Percentiles rank a stretch among this genome's conserved stretches.
phyloP scores from a whole-genome alignment of 371 early-diverging fungal genomes.

The Dipsacomyces acuminosporus region DNA sequence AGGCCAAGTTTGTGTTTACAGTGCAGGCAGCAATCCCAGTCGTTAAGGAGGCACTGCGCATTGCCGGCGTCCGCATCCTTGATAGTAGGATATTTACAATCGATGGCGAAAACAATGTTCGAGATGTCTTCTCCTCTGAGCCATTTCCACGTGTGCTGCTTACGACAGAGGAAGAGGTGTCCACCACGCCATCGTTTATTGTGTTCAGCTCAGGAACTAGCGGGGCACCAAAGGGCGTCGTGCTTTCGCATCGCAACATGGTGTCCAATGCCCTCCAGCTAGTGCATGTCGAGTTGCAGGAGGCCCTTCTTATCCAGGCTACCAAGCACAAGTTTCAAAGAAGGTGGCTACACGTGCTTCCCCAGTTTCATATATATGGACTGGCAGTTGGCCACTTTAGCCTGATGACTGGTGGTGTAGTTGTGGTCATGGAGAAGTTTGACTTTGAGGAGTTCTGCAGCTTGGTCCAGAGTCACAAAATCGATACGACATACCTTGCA shows the following conservation, averaged over 20 bases:
- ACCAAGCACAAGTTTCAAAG: conserved; percentile 35
- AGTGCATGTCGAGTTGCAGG: conserved; percentile 6
- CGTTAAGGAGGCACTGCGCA: conserved; percentile 34
- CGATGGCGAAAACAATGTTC: conserved; percentile 14
- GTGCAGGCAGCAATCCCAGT: conserved; percentile 6
- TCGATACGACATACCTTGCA: conserved; percentile 68
- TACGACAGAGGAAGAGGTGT: conserved; percentile 9
- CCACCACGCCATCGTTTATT: conserved; percentile 58
- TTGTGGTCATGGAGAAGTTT: conserved; percentile 59
- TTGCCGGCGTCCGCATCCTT: conserved; percentile 12
- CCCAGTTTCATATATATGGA: conserved; percentile 82
- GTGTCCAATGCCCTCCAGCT: conserved; percentile 48
- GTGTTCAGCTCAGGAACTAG: conserved; percentile 90
- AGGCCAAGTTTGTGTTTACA: conserved; percentile 33
- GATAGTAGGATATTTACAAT: conserved; percentile 19
- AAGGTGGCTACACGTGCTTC: conserved; percentile 64
- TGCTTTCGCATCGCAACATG: conserved; percentile 59
- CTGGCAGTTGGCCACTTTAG: conserved; percentile 44
- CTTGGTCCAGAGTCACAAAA: conserved; percentile 59
- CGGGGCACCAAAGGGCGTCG: conserved; percentile 56
- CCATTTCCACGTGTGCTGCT: conserved; percentile 36
- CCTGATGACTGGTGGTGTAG: conserved; percentile 23
- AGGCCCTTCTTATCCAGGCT: conserved; percentile 16
- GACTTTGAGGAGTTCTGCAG: conserved; percentile 55
- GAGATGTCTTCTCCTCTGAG: conserved; percentile 5